phyloP scores from a whole-genome alignment of 257 asterid species.

The Parsonsia alboflavescens region DNA sequence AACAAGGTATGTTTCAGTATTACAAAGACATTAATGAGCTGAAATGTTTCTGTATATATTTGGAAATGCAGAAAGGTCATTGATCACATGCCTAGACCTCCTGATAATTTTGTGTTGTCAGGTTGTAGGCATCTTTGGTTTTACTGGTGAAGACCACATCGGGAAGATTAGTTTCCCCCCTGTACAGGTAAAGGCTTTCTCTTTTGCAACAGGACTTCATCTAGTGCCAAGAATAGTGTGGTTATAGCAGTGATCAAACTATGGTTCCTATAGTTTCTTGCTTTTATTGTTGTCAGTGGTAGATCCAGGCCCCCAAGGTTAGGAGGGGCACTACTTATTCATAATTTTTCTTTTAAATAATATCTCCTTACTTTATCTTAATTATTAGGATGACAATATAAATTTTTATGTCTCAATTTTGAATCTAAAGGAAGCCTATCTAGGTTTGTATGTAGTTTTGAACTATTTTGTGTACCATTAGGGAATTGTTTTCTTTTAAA shows the following conservation, averaged over 20 bases:
- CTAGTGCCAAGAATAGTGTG: slow-evolving; percentile 1
- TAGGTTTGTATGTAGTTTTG: no score
- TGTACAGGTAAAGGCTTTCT: slow-evolving; percentile 57
- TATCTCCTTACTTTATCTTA: no score
- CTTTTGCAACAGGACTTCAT: background rate
- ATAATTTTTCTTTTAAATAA: no score
- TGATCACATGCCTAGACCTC: background rate
- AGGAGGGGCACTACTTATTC: no score
- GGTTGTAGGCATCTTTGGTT: slow-evolving; percentile 94
- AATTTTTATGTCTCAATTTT: no score
- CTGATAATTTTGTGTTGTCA: slow-evolving; percentile 20
- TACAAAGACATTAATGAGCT: slow-evolving; percentile 1
- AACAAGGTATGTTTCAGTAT: slow-evolving; percentile 56
- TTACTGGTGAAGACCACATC: slow-evolving; percentile 91
- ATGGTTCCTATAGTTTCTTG: background rate
- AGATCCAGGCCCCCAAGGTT: no score
- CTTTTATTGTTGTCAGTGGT: no score
- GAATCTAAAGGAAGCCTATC: no score
- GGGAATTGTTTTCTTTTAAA: no score
- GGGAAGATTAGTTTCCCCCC: slow-evolving; percentile 94
- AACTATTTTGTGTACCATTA: no score
- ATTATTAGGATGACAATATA: no score
- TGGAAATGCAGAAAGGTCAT: background rate
- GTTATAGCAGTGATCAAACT: background rate
- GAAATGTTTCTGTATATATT: slow-evolving; percentile 6